phyloP scores from a whole-genome alignment of 1,284 basidiomycete genomes.

The Tylopilus sp. region DNA sequence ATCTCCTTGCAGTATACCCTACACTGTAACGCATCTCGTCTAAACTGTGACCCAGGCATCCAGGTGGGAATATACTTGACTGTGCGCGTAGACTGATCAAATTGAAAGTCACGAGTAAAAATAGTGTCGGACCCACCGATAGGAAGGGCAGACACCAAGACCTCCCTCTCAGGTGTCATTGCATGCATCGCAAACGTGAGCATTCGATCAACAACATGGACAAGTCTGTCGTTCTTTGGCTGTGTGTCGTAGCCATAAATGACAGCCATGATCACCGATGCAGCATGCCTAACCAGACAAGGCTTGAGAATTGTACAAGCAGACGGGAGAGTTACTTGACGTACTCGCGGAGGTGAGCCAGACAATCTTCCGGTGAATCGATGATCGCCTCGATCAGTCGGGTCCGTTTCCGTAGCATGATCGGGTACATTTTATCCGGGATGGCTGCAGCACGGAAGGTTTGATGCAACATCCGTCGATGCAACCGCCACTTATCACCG shows the following conservation, averaged over 20 bases:
- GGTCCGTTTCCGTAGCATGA: constrained; percentile 11
- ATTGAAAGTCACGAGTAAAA: background rate
- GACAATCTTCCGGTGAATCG: constrained; percentile 6
- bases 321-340: background rate
- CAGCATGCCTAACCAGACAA: constrained; percentile 4
- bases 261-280: constrained; percentile 14
- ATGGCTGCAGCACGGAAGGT: constrained; percentile 6
- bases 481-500: constrained; percentile 9
- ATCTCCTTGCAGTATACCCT: constrained; percentile 14
- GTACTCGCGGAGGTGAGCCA: constrained; percentile 10
- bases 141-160: constrained; percentile 9
- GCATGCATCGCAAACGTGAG: constrained; percentile 7
- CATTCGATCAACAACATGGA: constrained; percentile 12
- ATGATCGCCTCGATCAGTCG: constrained; percentile 10
- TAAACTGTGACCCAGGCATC: constrained; percentile 13
- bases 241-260: constrained; percentile 7
- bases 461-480: constrained; percentile 4
- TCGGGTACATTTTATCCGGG: constrained; percentile 4
- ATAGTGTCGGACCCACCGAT: constrained; percentile 1
- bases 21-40: constrained; percentile 13
- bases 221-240: constrained; percentile 6
- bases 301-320: background rate
- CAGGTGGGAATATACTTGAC: constrained; percentile 19
- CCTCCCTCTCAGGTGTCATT: constrained; percentile 17
- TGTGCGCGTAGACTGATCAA: background rate